Percentiles rank a stretch among this genome's conserved stretches.
These are phyloP conservation scores for Phytophthora sojae DNA, from an alignment of 352 stramenopile genomes.

Conservation along the genomic window DNA sequence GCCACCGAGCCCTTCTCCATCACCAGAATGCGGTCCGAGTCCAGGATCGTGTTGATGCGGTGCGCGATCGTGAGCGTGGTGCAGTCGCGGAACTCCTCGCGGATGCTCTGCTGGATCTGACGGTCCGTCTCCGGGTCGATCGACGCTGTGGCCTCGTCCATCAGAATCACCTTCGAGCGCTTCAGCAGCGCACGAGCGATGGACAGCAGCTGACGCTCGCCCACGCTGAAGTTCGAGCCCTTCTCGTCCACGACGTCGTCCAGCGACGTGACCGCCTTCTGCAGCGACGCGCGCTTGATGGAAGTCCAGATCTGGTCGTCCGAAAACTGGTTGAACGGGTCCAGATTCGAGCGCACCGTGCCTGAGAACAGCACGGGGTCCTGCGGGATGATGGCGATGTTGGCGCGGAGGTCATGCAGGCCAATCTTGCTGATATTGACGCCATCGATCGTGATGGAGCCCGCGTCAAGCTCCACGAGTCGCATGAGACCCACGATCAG, in stretches of 20 bases:
- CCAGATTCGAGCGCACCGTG: conserved; percentile 89
- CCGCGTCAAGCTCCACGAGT: conserved; percentile 84
- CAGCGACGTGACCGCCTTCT: conserved; percentile 40
- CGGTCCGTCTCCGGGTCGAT: conserved; percentile 89
- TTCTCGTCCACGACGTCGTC: conserved; percentile 78
- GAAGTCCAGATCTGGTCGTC: conserved; percentile 89
- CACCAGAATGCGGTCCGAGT: conserved; percentile 97
- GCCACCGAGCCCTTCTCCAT: conserved; percentile 94
- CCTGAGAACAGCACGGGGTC: conserved; percentile 95
- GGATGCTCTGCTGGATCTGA: conserved; percentile 91
- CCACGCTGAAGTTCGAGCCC: conserved; percentile 94
- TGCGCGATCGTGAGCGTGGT: conserved; percentile 98
- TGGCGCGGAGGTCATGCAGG: conserved; percentile 52
- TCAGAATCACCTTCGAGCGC: conserved; percentile 92
- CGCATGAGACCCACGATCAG: conserved; percentile 92
- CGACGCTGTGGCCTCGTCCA: conserved; percentile 97
- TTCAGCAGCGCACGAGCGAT: conserved; percentile 94
- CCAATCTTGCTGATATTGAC: conserved; percentile 63
- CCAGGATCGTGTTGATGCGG: conserved; percentile 97
- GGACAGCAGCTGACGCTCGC: conserved; percentile 96
- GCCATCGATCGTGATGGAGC: conserved; percentile 57
- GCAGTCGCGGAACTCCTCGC: conserved; percentile 92
- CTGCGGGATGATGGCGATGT: conserved; percentile 91
- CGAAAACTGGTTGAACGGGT: conserved; percentile 89
- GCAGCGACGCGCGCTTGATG: conserved; percentile 81